Conservation (phyloP, 2,329 filamentous ascomycete genomes). For the Ophiostoma fasciatum region DNA sequence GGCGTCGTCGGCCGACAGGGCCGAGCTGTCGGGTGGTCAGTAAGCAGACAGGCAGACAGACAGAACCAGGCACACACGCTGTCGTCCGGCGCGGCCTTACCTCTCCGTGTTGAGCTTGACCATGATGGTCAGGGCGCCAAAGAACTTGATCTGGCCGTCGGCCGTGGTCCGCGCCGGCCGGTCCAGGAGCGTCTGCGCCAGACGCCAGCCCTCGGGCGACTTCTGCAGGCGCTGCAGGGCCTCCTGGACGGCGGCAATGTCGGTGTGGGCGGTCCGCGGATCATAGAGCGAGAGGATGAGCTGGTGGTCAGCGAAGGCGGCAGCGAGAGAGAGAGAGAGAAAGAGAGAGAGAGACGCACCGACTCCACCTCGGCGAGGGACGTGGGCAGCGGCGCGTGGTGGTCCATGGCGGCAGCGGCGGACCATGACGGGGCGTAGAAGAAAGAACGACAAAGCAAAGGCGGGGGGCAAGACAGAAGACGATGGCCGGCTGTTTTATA, state of each 20-base stretch:
- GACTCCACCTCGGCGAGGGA: conserved; percentile 21
- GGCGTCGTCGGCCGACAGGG: conserved; percentile 41
- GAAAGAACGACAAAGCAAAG: neutral
- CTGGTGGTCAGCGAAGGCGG: conserved; percentile 9
- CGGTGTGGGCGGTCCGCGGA: conserved; percentile 29
- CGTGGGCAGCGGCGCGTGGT: conserved; percentile 14
- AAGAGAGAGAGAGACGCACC: conserved; percentile 13
- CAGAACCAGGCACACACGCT: too few species aligned
- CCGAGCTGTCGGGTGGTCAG: conserved; percentile 19
- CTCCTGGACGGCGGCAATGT: conserved; percentile 45
- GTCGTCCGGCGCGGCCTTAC: conserved; percentile 30
- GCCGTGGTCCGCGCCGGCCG: conserved; percentile 27
- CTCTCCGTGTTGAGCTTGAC: conserved; percentile 90
- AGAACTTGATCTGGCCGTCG: conserved; percentile 72
- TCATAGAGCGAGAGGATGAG: conserved; percentile 39
- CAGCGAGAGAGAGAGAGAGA: neutral
- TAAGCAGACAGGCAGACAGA: too few species aligned
- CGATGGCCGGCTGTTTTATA: too few species aligned
- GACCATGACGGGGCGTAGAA: conserved; percentile 1
- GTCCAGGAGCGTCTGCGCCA: conserved; percentile 59
- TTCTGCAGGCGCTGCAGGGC: conserved; percentile 66
- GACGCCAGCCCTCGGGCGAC: conserved; percentile 68
- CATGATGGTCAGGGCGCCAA: conserved; percentile 82
- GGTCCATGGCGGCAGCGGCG: conserved; percentile 9
- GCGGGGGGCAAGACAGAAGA: neutral